These are phyloP conservation scores for Aspergillus brunneoviolaceus DNA, from an alignment of 2,329 filamentous ascomycete genomes.

Conservation along the genomic window DNA sequence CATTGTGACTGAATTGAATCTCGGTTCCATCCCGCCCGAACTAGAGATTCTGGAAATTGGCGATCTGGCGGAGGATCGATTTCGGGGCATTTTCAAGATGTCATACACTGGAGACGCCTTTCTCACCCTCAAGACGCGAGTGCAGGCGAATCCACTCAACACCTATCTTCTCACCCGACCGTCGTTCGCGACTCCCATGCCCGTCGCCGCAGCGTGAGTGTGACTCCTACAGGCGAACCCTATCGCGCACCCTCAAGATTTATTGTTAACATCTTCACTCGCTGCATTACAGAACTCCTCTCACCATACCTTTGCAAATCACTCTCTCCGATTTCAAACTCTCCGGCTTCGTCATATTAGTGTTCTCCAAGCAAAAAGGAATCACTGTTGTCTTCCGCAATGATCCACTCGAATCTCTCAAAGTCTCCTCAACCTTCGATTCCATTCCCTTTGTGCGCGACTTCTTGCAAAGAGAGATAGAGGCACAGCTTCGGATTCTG, in stretches of 20 bases:
- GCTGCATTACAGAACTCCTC: constrained; percentile 58
- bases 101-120: constrained; percentile 95
- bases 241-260: not conserved
- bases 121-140: constrained; percentile 88
- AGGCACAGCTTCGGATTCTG: constrained; percentile 83
- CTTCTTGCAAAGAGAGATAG: constrained; percentile 94
- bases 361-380: constrained; percentile 97
- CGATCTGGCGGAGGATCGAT: constrained; percentile 93
- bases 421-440: constrained; percentile 98
- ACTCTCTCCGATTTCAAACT: constrained; percentile 93
- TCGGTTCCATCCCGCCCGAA: constrained; percentile 90
- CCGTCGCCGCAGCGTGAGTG: constrained; percentile 73
- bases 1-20: constrained; percentile 94
- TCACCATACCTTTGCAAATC: constrained; percentile 97
- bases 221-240: not conserved
- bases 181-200: constrained; percentile 86
- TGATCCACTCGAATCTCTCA: constrained; percentile 94
- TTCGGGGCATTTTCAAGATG: constrained; percentile 99
- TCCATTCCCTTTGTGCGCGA: constrained; percentile 98
- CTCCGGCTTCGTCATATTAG: constrained; percentile 94
- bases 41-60: constrained; percentile 97
- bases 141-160: constrained; percentile 96
- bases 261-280: constrained; percentile 8
- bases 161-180: constrained; percentile 92
- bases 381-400: constrained; percentile 96